Conservation (phyloP, 225 moss, liverwort and hornwort species). For the Physcomitrium patens region DNA sequence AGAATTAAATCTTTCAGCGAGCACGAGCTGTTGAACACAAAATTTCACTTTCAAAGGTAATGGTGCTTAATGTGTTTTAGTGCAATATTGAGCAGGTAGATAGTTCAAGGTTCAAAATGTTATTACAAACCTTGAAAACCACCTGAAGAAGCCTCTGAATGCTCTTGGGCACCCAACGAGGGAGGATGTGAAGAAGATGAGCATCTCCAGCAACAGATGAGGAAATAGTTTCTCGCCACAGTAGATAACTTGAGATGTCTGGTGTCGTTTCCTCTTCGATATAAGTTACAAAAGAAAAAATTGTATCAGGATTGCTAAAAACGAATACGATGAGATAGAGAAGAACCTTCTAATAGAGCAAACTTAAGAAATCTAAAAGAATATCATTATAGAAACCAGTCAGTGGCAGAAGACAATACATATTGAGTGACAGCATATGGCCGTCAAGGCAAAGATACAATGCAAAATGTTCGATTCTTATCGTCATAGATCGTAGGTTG, state of each 20-base stretch:
- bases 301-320: not conserved
- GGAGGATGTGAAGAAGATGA: constrained; percentile 67
- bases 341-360: not conserved
- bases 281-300: not conserved
- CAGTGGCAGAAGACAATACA: not conserved
- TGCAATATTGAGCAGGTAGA: not conserved
- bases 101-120: not conserved
- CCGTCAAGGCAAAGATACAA: not conserved
- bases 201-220: constrained; percentile 58
- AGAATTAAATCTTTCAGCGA: too few species aligned
- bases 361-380: not conserved
- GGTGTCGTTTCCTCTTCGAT: constrained; percentile 36
- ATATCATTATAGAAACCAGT: constrained; percentile 1
- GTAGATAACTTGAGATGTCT: constrained; percentile 57
- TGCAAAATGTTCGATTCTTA: not conserved
- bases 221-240: constrained; percentile 62
- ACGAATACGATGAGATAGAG: not conserved
- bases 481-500: constrained; percentile 4
- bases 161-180: constrained; percentile 60
- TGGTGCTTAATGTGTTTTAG: constrained; percentile 1
- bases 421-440: not conserved
- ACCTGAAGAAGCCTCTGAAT: constrained; percentile 60
- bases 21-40: not conserved
- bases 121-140: constrained; percentile 39
- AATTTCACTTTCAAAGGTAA: constrained; percentile 13